Conservation (phyloP, 1,284 basidiomycete species). For the Coniferiporia weirii region DNA sequence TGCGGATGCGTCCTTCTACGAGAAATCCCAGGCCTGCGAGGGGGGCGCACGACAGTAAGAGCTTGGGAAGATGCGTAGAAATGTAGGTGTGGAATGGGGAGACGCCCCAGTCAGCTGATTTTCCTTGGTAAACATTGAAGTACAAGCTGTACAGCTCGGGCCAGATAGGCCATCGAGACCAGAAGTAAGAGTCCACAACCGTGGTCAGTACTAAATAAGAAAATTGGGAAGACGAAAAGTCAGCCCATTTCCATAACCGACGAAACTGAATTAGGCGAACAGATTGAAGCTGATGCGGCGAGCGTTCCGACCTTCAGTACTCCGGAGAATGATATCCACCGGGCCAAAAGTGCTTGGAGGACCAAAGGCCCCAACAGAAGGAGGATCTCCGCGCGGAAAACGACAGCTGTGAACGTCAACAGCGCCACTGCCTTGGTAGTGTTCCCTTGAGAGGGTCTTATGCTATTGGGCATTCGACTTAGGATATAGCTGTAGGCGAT, state of each 20-base stretch:
- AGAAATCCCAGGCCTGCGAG: constrained; percentile 52
- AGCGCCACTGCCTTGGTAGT: constrained; percentile 39
- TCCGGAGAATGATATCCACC: constrained; percentile 39
- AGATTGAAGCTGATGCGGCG: constrained; percentile 49
- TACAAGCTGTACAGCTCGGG: constrained; percentile 79
- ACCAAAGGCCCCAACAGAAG: constrained; percentile 61
- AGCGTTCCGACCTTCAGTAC: constrained; percentile 51
- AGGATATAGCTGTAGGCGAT: constrained; percentile 56
- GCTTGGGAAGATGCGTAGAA: constrained; percentile 68
- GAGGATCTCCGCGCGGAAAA: constrained; percentile 80
- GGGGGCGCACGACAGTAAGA: constrained; percentile 65
- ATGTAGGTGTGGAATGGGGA: constrained; percentile 75
- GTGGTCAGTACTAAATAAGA: constrained; percentile 51
- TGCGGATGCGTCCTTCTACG: constrained; percentile 43
- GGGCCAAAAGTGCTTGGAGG: constrained; percentile 48
- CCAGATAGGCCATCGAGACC: constrained; percentile 72
- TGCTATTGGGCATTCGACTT: constrained; percentile 38
- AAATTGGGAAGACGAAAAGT: neutral
- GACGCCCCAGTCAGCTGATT: constrained; percentile 88
- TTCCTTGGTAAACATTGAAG: constrained; percentile 87
- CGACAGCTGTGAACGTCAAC: constrained; percentile 64
- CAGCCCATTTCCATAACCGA: neutral
- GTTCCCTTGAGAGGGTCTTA: constrained; percentile 32
- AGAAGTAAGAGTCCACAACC: constrained; percentile 82
- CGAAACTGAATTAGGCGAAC: constrained; percentile 35